Percentiles rank a stretch among this genome's conserved stretches.
Conservation (phyloP, 2,329 filamentous ascomycete genomes). For the Boeremia exigua region DNA sequence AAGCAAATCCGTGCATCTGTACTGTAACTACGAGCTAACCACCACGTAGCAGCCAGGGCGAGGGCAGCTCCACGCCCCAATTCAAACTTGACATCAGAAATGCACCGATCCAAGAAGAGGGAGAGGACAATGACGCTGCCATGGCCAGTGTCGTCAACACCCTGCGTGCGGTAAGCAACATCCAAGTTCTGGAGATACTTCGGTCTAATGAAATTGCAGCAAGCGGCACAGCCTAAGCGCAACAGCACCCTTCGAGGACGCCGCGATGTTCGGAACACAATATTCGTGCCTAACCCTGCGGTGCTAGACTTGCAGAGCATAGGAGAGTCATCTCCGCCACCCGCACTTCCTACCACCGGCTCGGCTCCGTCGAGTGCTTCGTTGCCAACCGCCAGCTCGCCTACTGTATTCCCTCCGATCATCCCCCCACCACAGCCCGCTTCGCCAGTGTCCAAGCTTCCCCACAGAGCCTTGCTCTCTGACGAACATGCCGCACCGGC, state of each 20-base stretch:
- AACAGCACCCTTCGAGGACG: slow-evolving; percentile 83
- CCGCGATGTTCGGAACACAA: slow-evolving; percentile 88
- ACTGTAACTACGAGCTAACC: slow-evolving; percentile 5
- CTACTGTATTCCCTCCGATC: slow-evolving; percentile 23
- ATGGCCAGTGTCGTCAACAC: slow-evolving; percentile 78
- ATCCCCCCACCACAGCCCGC: slow-evolving; percentile 39
- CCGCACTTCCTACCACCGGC: slow-evolving; percentile 26
- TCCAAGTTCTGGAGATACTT: neutral
- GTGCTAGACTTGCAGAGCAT: slow-evolving; percentile 48
- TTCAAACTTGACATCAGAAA: slow-evolving; percentile 84
- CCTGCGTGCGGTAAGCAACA: slow-evolving; percentile 60
- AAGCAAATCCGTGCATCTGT: slow-evolving; percentile 11
- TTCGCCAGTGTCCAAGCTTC: slow-evolving; percentile 45
- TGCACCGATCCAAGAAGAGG: slow-evolving; percentile 78
- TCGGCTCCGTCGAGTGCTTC: slow-evolving; percentile 22
- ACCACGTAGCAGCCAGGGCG: slow-evolving; percentile 25
- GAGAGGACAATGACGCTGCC: slow-evolving; percentile 74
- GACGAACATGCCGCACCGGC: slow-evolving; percentile 61
- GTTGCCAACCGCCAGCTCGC: slow-evolving; percentile 15
- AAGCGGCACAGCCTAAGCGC: slow-evolving; percentile 61
- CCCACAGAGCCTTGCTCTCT: slow-evolving; percentile 44
- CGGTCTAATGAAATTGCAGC: slow-evolving; percentile 48
- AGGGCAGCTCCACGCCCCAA: slow-evolving; percentile 50
- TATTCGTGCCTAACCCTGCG: slow-evolving; percentile 69
- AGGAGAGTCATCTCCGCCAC: slow-evolving; percentile 39